Conservation (phyloP, 2,329 filamentous ascomycete species). For the Akanthomyces dipterigenus region DNA sequence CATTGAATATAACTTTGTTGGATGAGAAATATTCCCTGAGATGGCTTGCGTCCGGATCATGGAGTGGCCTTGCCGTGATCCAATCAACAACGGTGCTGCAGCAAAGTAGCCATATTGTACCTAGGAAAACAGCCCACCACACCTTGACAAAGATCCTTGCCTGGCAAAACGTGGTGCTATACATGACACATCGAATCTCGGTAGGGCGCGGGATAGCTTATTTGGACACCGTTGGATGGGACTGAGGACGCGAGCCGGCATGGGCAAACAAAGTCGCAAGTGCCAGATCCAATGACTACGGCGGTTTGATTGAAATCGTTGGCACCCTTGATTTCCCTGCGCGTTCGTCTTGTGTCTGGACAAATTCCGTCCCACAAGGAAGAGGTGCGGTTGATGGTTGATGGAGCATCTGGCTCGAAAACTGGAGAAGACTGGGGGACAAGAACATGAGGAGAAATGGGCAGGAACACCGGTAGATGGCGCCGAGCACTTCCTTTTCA, state of each 20-base stretch:
- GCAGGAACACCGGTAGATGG: neutral
- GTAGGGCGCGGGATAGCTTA: neutral
- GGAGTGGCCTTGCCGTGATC: neutral
- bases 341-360: neutral
- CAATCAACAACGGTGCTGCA: neutral
- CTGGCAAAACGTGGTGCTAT: neutral
- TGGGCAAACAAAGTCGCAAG: neutral
- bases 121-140: conserved; percentile 3
- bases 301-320: neutral
- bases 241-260: no score
- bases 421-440: neutral
- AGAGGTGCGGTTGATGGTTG: neutral
- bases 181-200: neutral
- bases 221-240: neutral
- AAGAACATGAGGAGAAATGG: neutral
- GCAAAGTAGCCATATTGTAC: conserved; percentile 3
- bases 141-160: neutral
- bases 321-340: neutral
- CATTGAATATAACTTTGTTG: no score
- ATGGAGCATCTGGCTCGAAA: neutral
- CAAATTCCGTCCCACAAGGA: neutral
- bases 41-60: neutral
- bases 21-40: neutral
- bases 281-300: no score
- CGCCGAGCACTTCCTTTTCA: neutral